Conservation (phyloP, 805 yeast species). For the Hanseniaspora mollemarum region DNA sequence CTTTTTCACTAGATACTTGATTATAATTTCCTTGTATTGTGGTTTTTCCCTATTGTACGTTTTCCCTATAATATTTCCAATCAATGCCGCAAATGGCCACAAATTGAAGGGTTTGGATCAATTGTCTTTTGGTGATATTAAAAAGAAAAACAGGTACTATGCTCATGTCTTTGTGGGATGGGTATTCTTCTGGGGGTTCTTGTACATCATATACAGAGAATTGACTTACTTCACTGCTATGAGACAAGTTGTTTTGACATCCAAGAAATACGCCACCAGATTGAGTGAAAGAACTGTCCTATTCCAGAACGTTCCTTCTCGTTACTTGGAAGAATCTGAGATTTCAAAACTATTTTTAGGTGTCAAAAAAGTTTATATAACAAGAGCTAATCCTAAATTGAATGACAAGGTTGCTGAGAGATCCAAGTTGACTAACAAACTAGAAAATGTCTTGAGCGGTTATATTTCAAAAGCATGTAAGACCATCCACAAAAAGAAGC, state of each 20-base stretch:
- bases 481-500: slow-evolving; percentile 58
- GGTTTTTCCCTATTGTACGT: slow-evolving; percentile 44
- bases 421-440: slow-evolving; percentile 42
- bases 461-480: slow-evolving; percentile 49
- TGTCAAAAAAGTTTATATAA: slow-evolving; percentile 69
- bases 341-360: slow-evolving; percentile 69
- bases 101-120: slow-evolving; percentile 59
- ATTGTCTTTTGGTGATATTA: slow-evolving; percentile 67
- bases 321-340: slow-evolving; percentile 58
- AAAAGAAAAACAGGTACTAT: slow-evolving; percentile 50
- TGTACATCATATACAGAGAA: slow-evolving; percentile 74
- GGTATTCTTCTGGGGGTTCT: slow-evolving; percentile 58
- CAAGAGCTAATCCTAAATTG: slow-evolving; percentile 46
- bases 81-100: slow-evolving; percentile 62
- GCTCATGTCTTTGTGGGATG: slow-evolving; percentile 79
- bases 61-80: slow-evolving; percentile 66
- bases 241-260: slow-evolving; percentile 63
- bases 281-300: slow-evolving; percentile 71
- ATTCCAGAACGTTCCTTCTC: slow-evolving; percentile 72
- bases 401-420: slow-evolving; percentile 49
- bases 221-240: slow-evolving; percentile 63
- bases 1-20: slow-evolving; percentile 70
- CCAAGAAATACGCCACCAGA: slow-evolving; percentile 68
- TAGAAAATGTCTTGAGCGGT: slow-evolving; percentile 57
- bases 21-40: slow-evolving; percentile 42